Base-by-base conservation (phyloP, 2,329 filamentous ascomycete species). In the Aspergillus versicolor region DNA sequence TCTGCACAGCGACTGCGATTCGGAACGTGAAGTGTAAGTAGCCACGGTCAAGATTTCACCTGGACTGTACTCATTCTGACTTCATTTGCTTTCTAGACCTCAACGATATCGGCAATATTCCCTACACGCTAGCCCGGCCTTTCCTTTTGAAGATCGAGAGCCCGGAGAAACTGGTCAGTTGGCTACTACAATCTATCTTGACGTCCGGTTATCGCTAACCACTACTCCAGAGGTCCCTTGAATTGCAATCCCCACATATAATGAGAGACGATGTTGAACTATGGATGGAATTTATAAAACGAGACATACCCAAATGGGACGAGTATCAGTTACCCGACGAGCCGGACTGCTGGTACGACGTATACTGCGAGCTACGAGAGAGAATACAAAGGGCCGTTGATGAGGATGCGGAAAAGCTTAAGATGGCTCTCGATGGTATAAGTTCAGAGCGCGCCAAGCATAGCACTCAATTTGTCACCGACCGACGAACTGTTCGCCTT, bases 261-360 rank as follows among this genome's bases (percentile, higher is more conserved):
- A 80, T 84, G 59, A 85, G 85, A 38, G 80, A 89, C 55, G 87
- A 87, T 40, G 82, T 78, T 19, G 88, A 92, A 65, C 78, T 93
- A 60, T 97, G 93, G 93, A 75, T 85, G 42, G 82, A 84, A 27
- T 84, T 97, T 67, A 94, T 97, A 72, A 83, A 84, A 51, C 84
- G 86, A 47, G 87, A 96, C 66, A 90, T 96, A 60, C 86, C 86
- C 2, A 77, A 84, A 55, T 88, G 86, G 72, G 79, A 86, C 42
- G 85, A 88, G 68, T 83, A 84, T 24, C 84, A 87, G 63, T 78
- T 84, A 22, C 89, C 90, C 0, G 81, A 81, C 54, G 82, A 90
- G 61, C 84, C 88, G 0, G 79, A 79, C 37, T 86, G 85, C 58
- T 97, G 92, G 92, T 85, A 88, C 70, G 85, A 88, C 54, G 81